phyloP scores from a whole-genome alignment of 768 basidiomycete genomes.

The Rossbeevera mucosa region DNA sequence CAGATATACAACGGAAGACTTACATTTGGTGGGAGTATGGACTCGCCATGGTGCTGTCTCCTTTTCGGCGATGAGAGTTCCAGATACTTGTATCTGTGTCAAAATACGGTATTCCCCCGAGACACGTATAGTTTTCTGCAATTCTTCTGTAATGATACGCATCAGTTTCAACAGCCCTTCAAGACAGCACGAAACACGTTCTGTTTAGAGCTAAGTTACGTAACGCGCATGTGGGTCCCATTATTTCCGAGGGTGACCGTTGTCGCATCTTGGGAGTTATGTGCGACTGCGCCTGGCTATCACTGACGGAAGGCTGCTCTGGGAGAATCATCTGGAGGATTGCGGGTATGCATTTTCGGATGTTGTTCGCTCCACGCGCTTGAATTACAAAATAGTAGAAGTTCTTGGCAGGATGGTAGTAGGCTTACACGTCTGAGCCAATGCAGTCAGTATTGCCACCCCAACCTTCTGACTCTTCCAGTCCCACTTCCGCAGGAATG shows the following conservation, averaged over 20 bases:
- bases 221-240: constrained; percentile 25
- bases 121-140: not conserved
- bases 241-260: constrained; percentile 14
- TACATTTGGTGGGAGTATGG: too few species aligned
- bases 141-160: not conserved
- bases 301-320: not conserved
- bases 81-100: too few species aligned
- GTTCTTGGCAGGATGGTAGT: not conserved
- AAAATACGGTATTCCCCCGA: not conserved
- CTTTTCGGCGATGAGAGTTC: too few species aligned
- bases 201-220: constrained; percentile 16
- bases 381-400: not conserved
- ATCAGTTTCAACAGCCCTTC: not conserved
- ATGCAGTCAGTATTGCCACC: constrained; percentile 18
- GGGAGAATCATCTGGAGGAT: not conserved
- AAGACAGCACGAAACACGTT: not conserved
- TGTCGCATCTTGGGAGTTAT: too few species aligned
- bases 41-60: too few species aligned
- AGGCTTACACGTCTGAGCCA: constrained; percentile 18
- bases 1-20: too few species aligned
- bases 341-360: not conserved
- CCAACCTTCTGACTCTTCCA: constrained; percentile 23
- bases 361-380: not conserved
- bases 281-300: not conserved
- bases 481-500: not conserved